Evolutionary conservation across 192 early-diverging fungal species (phyloP).

Genomic region (Neocallimastix lanati): DNA sequence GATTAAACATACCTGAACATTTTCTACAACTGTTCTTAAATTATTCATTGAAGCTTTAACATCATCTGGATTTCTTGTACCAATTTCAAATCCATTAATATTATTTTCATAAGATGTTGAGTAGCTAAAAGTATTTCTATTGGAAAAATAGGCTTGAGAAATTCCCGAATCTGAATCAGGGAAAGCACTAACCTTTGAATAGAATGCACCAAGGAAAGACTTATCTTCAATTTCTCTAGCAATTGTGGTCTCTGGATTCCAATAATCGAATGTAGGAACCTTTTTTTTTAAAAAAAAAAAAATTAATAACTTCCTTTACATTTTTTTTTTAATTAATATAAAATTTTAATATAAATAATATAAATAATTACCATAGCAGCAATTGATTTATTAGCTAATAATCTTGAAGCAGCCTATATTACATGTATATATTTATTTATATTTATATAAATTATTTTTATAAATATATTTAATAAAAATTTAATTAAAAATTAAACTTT

Average conservation of each 20-base stretch:
- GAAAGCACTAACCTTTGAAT: constrained; percentile 14
- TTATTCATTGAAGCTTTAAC: constrained; percentile 14
- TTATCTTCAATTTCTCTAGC: constrained; percentile 33
- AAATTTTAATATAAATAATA: too few species aligned
- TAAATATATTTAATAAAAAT: too few species aligned
- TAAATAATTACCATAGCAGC: constrained; percentile 20
- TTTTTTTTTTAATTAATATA: too few species aligned
- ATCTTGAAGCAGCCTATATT: constrained; percentile 22
- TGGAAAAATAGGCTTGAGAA: constrained; percentile 17
- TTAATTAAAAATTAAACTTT: too few species aligned
- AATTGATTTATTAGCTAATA: constrained; percentile 33
- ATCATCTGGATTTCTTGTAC: constrained; percentile 23
- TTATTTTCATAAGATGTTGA: constrained; percentile 1
- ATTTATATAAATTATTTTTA: too few species aligned
- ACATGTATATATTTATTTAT: too few species aligned
- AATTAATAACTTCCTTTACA: too few species aligned
- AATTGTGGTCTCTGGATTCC: constrained; percentile 28
- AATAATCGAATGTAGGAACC: constrained; percentile 16
- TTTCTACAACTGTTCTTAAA: constrained; percentile 9
- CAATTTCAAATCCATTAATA: constrained; percentile 12
- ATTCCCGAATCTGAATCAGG: constrained; percentile 17
- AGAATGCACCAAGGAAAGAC: constrained; percentile 60
- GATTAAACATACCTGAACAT: constrained; percentile 13
- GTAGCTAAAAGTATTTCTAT: constrained; percentile 13
- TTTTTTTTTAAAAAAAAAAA: too few species aligned